Percentiles rank a stretch among this genome's conserved stretches.
These are phyloP conservation scores for Neurospora sp. DNA, from an alignment of 495 filamentous ascomycete species.

Conservation along the genomic window DNA sequence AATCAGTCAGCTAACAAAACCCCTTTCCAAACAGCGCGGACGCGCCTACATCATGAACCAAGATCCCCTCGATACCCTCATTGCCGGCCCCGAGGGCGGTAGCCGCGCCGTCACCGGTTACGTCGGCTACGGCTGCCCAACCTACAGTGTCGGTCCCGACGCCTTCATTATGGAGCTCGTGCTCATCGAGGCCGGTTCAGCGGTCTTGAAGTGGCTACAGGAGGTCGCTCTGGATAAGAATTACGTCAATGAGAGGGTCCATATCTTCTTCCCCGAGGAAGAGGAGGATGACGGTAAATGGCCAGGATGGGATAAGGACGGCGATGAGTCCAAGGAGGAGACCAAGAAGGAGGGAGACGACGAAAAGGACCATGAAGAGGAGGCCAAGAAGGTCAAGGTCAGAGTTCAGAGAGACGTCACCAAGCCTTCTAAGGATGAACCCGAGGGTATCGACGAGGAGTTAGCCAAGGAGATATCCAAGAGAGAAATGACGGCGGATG, in stretches of 20 bases:
- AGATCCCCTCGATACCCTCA: slow-evolving; percentile 34
- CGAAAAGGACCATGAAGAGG: neutral
- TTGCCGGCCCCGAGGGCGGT: slow-evolving; percentile 37
- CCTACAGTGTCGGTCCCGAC: slow-evolving; percentile 33
- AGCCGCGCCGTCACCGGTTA: slow-evolving; percentile 12
- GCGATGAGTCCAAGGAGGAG: neutral
- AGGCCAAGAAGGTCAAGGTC: neutral
- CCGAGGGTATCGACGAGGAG: neutral
- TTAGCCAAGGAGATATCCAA: neutral
- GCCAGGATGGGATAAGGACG: neutral
- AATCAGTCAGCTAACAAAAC: neutral
- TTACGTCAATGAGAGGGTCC: neutral
- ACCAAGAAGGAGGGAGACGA: neutral
- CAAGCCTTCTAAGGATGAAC: neutral
- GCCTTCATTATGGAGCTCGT: slow-evolving; percentile 25
- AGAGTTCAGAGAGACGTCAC: neutral
- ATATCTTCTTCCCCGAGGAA: slow-evolving; percentile 3
- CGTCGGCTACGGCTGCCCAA: slow-evolving; percentile 33
- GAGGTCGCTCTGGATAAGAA: slow-evolving; percentile 25
- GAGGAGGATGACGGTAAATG: slow-evolving; percentile 1
- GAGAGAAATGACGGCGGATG: neutral
- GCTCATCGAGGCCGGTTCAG: slow-evolving; percentile 22
- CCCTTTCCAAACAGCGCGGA: slow-evolving; percentile 31
- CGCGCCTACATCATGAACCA: slow-evolving; percentile 51
- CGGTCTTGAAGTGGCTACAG: slow-evolving; percentile 35